Percentiles rank a stretch among this genome's conserved stretches.
Conservation (phyloP, 78 protist species). For the Dictyostelium intermedium region DNA sequence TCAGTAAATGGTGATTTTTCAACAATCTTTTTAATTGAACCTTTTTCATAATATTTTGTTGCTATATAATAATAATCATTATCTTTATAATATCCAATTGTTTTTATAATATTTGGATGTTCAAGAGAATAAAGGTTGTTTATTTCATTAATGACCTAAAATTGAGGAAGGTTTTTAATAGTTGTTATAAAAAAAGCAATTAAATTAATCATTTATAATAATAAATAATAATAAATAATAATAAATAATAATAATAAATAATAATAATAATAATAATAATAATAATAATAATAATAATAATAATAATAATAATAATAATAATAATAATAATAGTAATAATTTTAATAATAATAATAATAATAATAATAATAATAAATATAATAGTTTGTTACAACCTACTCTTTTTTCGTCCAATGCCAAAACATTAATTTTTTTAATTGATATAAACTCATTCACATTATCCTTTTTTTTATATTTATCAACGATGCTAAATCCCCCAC, state of each 20-base stretch:
- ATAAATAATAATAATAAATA: too few relatives aligned
- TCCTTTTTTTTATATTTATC: neutral
- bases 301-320: too few relatives aligned
- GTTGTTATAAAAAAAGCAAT: too few relatives aligned
- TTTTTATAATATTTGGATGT: neutral
- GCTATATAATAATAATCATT: neutral
- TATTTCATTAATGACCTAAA: neutral
- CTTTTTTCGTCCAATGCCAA: neutral
- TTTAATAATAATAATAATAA: too few relatives aligned
- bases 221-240: too few relatives aligned
- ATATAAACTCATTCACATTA: neutral
- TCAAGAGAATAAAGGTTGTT: neutral
- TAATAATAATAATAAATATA: neutral
- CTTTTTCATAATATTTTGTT: neutral
- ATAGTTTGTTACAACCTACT: neutral
- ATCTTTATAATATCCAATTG: neutral
- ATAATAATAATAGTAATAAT: too few relatives aligned
- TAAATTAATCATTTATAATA: too few relatives aligned
- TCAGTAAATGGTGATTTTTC: neutral
- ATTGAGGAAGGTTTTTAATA: too few relatives aligned
- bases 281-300: too few relatives aligned
- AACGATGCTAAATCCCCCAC: neutral
- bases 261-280: too few relatives aligned
- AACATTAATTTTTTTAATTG: neutral
- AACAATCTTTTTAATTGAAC: neutral